These are phyloP conservation scores for Byssochlamys sp. DNA, from an alignment of 2,329 filamentous ascomycete genomes.

Conservation along the genomic window DNA sequence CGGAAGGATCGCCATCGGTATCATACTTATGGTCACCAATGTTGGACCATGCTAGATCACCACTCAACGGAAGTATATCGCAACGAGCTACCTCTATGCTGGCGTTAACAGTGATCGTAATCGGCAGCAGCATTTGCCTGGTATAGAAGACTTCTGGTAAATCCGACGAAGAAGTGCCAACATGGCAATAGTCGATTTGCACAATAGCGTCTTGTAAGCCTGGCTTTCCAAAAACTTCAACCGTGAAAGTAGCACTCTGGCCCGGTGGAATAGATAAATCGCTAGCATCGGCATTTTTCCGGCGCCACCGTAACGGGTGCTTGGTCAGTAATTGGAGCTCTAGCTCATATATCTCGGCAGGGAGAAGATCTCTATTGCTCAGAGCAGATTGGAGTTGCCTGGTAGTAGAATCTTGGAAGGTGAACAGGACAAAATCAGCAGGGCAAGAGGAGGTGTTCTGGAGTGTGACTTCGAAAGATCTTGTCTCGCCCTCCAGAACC, in stretches of 20 bases:
- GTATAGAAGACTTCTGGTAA: slow-evolving; percentile 70
- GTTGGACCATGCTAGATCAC: slow-evolving; percentile 56
- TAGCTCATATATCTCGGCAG: slow-evolving; percentile 74
- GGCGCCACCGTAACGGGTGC: slow-evolving; percentile 53
- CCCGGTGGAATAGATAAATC: slow-evolving; percentile 57
- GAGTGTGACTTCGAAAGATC: slow-evolving; percentile 66
- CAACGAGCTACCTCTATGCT: slow-evolving; percentile 73
- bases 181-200: slow-evolving; percentile 74
- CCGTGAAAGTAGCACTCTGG: slow-evolving; percentile 60
- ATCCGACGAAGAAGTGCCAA: slow-evolving; percentile 61
- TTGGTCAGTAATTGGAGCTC: slow-evolving; percentile 69
- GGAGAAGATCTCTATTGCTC: slow-evolving; percentile 63
- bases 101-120: slow-evolving; percentile 84
- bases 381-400: slow-evolving; percentile 65
- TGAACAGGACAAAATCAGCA: slow-evolving; percentile 76
- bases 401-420: slow-evolving; percentile 81
- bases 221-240: slow-evolving; percentile 78
- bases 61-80: slow-evolving; percentile 66
- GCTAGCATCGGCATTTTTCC: slow-evolving; percentile 38
- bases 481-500: slow-evolving; percentile 82
- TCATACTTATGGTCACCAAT: slow-evolving; percentile 8
- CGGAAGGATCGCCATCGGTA: slow-evolving; percentile 1
- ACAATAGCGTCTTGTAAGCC: slow-evolving; percentile 70
- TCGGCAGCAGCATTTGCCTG: slow-evolving; percentile 66
- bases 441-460: slow-evolving; percentile 67